Percentiles rank a stretch among this genome's conserved stretches.
phyloP scores from a whole-genome alignment of 1,284 basidiomycete genomes.

The Trichosporon ovoides region DNA sequence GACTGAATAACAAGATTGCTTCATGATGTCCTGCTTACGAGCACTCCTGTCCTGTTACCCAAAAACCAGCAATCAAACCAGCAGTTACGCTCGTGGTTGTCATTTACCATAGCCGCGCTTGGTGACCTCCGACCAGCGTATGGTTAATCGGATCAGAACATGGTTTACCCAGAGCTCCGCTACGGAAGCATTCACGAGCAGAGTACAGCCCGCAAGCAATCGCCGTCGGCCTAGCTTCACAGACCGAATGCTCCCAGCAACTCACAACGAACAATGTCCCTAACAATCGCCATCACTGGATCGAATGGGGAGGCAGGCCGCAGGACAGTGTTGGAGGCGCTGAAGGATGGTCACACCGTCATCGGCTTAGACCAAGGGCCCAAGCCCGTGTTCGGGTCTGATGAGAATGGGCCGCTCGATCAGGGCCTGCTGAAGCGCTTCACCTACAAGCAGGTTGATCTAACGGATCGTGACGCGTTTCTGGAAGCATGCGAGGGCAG shows the following conservation, averaged over 20 bases:
- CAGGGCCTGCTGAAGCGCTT: constrained; percentile 15
- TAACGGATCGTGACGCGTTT: constrained; percentile 28
- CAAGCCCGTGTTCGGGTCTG: constrained; percentile 48
- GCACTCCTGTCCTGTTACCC: too few species aligned
- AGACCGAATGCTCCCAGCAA: too few species aligned
- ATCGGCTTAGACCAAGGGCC: constrained; percentile 58
- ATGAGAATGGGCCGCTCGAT: not conserved
- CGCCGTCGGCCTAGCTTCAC: not conserved
- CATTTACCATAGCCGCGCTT: too few species aligned
- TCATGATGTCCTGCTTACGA: too few species aligned
- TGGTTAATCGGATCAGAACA: too few species aligned
- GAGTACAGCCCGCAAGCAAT: too few species aligned
- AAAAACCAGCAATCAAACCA: too few species aligned
- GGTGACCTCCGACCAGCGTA: too few species aligned
- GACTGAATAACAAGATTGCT: too few species aligned
- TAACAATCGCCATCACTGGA: constrained; percentile 59
- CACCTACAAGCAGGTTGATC: constrained; percentile 28
- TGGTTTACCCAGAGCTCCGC: too few species aligned
- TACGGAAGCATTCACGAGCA: too few species aligned
- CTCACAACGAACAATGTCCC: constrained; percentile 11
- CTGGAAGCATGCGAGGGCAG: constrained; percentile 24
- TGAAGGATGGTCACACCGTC: constrained; percentile 57
- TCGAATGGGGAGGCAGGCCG: constrained; percentile 59
- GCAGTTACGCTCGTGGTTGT: too few species aligned
- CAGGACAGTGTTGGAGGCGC: constrained; percentile 55